These are phyloP conservation scores for Barnettozyma botsteinii DNA, from an alignment of 805 yeast species.

Conservation along the genomic window DNA sequence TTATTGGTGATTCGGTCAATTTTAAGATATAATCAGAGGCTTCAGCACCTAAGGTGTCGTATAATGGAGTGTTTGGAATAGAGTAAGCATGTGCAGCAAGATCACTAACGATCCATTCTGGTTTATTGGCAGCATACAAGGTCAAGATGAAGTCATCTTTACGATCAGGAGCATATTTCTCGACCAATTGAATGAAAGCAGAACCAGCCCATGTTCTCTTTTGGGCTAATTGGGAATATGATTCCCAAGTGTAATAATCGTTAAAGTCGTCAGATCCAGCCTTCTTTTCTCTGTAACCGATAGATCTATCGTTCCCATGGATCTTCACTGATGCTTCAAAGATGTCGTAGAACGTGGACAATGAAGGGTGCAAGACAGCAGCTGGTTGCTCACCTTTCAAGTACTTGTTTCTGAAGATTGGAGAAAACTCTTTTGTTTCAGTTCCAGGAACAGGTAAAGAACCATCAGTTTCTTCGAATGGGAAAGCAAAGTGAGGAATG, in stretches of 20 bases:
- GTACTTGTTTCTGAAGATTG: constrained; percentile 42
- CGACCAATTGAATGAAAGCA: constrained; percentile 44
- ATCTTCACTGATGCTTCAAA: constrained; percentile 37
- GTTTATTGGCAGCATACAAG: constrained; percentile 50
- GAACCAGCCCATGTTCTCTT: constrained; percentile 47
- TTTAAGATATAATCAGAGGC: constrained; percentile 59
- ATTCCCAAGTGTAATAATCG: constrained; percentile 36
- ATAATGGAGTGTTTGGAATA: constrained; percentile 47
- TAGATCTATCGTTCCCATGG: constrained; percentile 35
- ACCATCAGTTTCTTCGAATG: constrained; percentile 16
- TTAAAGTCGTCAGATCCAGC: constrained; percentile 33
- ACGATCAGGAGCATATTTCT: constrained; percentile 29
- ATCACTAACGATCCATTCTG: constrained; percentile 68
- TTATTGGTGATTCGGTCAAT: constrained; percentile 56
- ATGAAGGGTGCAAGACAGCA: constrained; percentile 35
- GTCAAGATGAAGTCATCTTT: constrained; percentile 45
- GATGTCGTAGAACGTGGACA: constrained; percentile 40
- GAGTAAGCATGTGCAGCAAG: constrained; percentile 59
- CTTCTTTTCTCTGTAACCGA: constrained; percentile 39
- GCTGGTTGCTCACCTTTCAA: constrained; percentile 28
- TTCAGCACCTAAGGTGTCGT: constrained; percentile 53
- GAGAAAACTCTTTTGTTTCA: constrained; percentile 40
- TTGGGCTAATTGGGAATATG: constrained; percentile 37
- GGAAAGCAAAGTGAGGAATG: constrained; percentile 14
- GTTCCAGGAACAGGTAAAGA: constrained; percentile 22